Evolutionary conservation across 2,329 filamentous ascomycete species (phyloP), one percentile per base, ranked within the genome.

Genomic region (Ceratocystis papillata): DNA sequence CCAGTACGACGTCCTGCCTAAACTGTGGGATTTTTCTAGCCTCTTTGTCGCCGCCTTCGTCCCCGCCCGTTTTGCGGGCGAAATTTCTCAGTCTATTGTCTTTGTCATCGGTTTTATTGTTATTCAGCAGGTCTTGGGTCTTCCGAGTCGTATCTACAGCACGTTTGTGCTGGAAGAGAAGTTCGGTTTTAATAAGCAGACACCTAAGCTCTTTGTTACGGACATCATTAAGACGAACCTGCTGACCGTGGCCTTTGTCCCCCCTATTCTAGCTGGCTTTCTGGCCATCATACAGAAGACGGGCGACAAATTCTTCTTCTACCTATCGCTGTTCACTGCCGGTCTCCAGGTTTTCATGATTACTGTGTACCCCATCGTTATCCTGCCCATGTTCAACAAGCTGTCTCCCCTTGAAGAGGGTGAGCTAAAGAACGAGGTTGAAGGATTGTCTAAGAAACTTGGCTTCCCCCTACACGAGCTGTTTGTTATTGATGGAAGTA

Each of bases 161-260:
- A 94, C 90, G 12, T 99, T 99, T 73, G 89, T 97, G 61, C 81
- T 99, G 66, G 94, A 99, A 77, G 92, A 96, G 78, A 89, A 90
- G 74, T 99, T 96, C 72, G 94, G 94, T 62, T 99, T 99, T 84
- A 99, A 99, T 78, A 99, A 99, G 80, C 91, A 96, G 81, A 97
- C 94, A 0, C 79, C 90, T 65, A 86, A 86, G 75, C 81, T 97
- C 37, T 99, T 93, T 81, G 74, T 96, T 64, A 89, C 84, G 72
- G 94, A 99, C 75, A 86, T 96, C 79, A 76, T 97, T 78, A 99
- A 99, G 81, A 86, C 87, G 41, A 91, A 96, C 75, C 81, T 89
- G 71, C 83, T 99, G 67, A 85, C 87, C 63, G 81, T 95, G 70
- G 85, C 84, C 61, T 82, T 99, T 67, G 88, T 90, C 68, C 86